Conservation (phyloP, 2,329 filamentous ascomycete genomes). For the Purpureocillium lavendulum region DNA sequence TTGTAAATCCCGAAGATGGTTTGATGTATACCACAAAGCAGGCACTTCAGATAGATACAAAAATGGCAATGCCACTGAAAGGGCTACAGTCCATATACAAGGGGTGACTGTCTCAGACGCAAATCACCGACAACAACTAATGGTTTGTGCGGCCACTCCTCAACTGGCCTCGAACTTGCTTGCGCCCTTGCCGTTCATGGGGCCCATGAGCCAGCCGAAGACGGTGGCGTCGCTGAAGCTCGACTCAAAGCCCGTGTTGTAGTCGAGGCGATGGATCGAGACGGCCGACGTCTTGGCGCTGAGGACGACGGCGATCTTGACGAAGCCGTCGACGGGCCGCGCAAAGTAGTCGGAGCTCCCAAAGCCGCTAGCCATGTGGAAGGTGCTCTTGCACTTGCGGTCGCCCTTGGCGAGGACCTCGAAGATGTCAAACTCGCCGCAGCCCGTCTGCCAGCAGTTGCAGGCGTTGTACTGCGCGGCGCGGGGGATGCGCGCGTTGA, state of each 20-base stretch:
- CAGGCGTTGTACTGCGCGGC: slow-evolving; percentile 63
- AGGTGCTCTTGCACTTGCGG: slow-evolving; percentile 58
- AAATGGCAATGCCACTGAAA: too few species aligned
- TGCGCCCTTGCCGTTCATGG: slow-evolving; percentile 9
- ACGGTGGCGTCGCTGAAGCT: slow-evolving; percentile 30
- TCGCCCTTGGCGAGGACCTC: slow-evolving; percentile 61
- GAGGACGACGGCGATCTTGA: slow-evolving; percentile 60
- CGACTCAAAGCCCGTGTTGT: slow-evolving; percentile 29
- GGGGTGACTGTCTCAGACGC: too few species aligned
- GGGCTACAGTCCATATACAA: too few species aligned
- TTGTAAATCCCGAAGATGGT: too few species aligned
- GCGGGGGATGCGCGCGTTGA: slow-evolving; percentile 65
- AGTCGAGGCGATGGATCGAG: slow-evolving; percentile 45
- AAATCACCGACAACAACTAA: neutral
- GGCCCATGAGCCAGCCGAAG: slow-evolving; percentile 20
- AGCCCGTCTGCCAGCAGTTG: slow-evolving; percentile 62
- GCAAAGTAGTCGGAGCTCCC: slow-evolving; percentile 66
- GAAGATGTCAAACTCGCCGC: slow-evolving; percentile 69
- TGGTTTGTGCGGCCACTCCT: neutral
- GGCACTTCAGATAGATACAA: too few species aligned
- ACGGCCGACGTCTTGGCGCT: slow-evolving; percentile 40
- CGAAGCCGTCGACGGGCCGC: slow-evolving; percentile 48
- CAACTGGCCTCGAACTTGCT: slow-evolving; percentile 14
- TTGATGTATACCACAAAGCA: too few species aligned
- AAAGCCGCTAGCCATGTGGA: slow-evolving; percentile 55